Percentiles rank a stretch among this genome's conserved stretches.
These are phyloP conservation scores for Rhodotorula sp. DNA, from an alignment of 1,284 basidiomycete genomes.

Conservation along the genomic window DNA sequence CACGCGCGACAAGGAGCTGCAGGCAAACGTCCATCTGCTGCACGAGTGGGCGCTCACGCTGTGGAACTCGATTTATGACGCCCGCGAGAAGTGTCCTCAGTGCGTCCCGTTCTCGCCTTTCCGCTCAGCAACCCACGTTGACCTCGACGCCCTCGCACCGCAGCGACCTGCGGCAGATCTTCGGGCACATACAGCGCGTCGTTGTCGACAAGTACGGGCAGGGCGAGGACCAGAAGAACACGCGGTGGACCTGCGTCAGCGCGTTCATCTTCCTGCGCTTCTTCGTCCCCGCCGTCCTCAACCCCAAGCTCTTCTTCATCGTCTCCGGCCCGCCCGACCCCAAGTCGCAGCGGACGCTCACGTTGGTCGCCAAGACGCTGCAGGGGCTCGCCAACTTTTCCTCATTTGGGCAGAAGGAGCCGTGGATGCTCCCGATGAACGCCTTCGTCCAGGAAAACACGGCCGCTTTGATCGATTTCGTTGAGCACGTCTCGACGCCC, in stretches of 20 bases:
- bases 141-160: neutral
- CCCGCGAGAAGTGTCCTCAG: conserved; percentile 70
- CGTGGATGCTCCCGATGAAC: conserved; percentile 50
- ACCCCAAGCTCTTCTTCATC: conserved; percentile 46
- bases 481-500: conserved; percentile 41
- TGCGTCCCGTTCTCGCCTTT: conserved; percentile 52
- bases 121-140: neutral
- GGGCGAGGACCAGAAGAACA: conserved; percentile 43
- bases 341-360: conserved; percentile 44
- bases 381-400: conserved; percentile 48
- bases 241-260: conserved; percentile 76
- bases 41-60: conserved; percentile 73
- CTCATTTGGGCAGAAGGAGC: conserved; percentile 49
- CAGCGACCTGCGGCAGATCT: conserved; percentile 73
- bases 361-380: conserved; percentile 46
- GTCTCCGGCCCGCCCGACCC: conserved; percentile 39
- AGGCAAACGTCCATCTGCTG: conserved; percentile 25
- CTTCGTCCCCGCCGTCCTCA: conserved; percentile 55
- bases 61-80: conserved; percentile 75
- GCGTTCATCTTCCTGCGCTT: conserved; percentile 83
- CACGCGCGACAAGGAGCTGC: conserved; percentile 64
- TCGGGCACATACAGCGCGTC: conserved; percentile 68
- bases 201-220: conserved; percentile 64
- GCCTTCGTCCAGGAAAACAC: conserved; percentile 46
- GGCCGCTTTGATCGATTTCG: conserved; percentile 44